Evolutionary conservation across 2,329 filamentous ascomycete species (phyloP).

Genomic region (Chaetomium sp.): DNA sequence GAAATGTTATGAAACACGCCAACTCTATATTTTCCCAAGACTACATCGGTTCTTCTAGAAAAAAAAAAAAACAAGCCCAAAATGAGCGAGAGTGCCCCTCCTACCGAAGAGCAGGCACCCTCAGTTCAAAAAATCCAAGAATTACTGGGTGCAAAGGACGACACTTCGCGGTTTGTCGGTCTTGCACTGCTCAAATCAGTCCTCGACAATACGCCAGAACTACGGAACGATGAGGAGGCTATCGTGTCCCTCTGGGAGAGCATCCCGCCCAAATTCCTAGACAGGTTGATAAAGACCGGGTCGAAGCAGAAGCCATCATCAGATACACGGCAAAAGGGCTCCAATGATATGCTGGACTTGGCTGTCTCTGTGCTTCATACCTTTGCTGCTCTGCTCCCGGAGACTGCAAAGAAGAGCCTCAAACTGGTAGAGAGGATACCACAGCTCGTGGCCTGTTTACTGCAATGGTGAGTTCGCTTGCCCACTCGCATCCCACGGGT

Average conservation of each 20-base stretch:
- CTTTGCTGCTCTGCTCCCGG: slow-evolving; percentile 60
- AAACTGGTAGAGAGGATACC: slow-evolving; percentile 58
- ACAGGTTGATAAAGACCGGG: slow-evolving; percentile 62
- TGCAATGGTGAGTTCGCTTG: slow-evolving; percentile 52
- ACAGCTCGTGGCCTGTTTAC: slow-evolving; percentile 54
- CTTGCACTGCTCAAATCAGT: slow-evolving; percentile 67
- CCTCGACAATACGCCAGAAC: slow-evolving; percentile 60
- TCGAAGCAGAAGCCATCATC: slow-evolving; percentile 37
- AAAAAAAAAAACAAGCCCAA: neutral
- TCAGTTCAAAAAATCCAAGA: slow-evolving; percentile 54
- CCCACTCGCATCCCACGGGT: neutral
- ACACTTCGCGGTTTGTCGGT: slow-evolving; percentile 69
- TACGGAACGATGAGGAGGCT: slow-evolving; percentile 50
- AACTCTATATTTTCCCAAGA: neutral
- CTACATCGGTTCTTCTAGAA: neutral
- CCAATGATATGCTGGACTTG: slow-evolving; percentile 63
- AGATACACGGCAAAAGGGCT: slow-evolving; percentile 45
- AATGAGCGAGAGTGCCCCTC: slow-evolving; percentile 24
- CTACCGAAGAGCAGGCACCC: slow-evolving; percentile 19
- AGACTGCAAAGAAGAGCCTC: slow-evolving; percentile 46
- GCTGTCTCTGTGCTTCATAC: slow-evolving; percentile 65
- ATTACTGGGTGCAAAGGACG: slow-evolving; percentile 61
- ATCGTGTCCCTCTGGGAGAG: slow-evolving; percentile 59
- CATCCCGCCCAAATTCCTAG: slow-evolving; percentile 64
- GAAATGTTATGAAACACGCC: neutral